A percentile compares a stretch with the other conserved stretches of the same genome.
Conservation (phyloP, 208 protist genomes). For the Kentomonas sorsogonicus region DNA sequence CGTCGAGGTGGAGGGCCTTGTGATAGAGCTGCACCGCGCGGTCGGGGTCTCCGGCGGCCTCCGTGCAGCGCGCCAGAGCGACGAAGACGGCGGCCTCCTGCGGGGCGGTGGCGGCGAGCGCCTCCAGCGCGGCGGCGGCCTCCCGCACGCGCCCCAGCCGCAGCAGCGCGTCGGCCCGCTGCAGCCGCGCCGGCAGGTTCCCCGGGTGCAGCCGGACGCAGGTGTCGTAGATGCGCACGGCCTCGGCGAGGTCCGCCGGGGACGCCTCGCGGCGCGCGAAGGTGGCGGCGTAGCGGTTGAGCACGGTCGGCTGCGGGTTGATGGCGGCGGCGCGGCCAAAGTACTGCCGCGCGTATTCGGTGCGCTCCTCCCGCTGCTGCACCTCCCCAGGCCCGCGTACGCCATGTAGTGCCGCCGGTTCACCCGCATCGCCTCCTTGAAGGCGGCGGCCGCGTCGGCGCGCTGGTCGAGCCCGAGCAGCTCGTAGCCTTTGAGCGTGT, state of each 20-base stretch:
- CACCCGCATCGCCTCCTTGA: conserved; percentile 85
- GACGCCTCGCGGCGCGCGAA: conserved; percentile 51
- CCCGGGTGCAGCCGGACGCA: conserved; percentile 67
- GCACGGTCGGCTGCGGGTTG: conserved; percentile 67
- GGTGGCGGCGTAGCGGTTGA: conserved; percentile 71
- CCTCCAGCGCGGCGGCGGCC: conserved; percentile 67
- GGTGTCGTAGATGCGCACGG: conserved; percentile 67
- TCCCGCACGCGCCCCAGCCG: conserved; percentile 55
- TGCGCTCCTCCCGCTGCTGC: conserved; percentile 88
- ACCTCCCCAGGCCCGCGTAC: conserved; percentile 94
- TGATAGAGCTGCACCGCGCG: conserved; percentile 63
- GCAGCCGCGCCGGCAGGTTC: conserved; percentile 86
- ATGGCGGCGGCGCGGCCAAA: conserved; percentile 87
- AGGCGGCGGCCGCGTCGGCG: conserved; percentile 84
- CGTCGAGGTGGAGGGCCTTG: conserved; percentile 70
- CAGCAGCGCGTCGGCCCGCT: conserved; percentile 86
- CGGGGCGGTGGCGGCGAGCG: conserved; percentile 68
- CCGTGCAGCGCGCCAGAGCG: conserved; percentile 77
- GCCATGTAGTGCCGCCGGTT: conserved; percentile 94
- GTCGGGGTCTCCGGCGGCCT: conserved; percentile 32
- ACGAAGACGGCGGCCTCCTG: conserved; percentile 89
- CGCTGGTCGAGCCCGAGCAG: conserved; percentile 91
- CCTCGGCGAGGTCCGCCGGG: conserved; percentile 40
- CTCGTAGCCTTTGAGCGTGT: conserved; percentile 94
- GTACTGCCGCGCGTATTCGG: conserved; percentile 83